Conservation (phyloP, 129 eudicot species). For the Helichrysum umbraculigerum region DNA sequence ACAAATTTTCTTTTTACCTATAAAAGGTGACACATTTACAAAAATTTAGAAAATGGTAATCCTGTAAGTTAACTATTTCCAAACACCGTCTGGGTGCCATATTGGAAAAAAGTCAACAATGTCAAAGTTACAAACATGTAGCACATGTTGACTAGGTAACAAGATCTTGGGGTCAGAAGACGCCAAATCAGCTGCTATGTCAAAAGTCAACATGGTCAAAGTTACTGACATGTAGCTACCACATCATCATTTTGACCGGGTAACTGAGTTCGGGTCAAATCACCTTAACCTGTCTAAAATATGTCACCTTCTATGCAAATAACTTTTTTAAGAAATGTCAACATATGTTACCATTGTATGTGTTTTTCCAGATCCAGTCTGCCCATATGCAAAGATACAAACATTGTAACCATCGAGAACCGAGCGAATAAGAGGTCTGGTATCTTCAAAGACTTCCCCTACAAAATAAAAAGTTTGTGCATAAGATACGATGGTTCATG, state of each 20-base stretch:
- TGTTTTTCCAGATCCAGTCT: slow-evolving; percentile 98
- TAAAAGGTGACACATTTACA: background rate
- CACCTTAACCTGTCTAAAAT: background rate
- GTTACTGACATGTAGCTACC: slow-evolving; percentile 2
- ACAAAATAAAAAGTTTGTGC: slow-evolving; percentile 13
- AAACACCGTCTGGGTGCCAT: background rate
- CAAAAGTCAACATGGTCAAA: background rate
- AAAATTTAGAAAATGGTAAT: background rate
- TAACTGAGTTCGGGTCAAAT: background rate
- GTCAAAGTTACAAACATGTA: background rate
- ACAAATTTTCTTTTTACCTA: background rate
- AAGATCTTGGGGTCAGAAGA: background rate
- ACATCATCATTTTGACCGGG: background rate
- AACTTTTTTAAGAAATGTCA: background rate
- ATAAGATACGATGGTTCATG: slow-evolving; percentile 4
- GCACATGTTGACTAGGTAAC: background rate
- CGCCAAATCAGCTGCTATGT: background rate
- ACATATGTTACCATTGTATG: slow-evolving; percentile 71
- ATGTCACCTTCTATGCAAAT: background rate
- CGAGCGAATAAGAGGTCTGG: slow-evolving; percentile 81
- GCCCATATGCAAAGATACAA: slow-evolving; percentile 96
- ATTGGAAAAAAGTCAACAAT: background rate
- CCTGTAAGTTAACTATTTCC: background rate
- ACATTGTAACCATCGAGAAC: slow-evolving; percentile 97
- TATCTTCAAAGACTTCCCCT: slow-evolving; percentile 93